Evolutionary conservation across 148 eudicot species (phyloP).

Genomic region (Chenopodium album): DNA sequence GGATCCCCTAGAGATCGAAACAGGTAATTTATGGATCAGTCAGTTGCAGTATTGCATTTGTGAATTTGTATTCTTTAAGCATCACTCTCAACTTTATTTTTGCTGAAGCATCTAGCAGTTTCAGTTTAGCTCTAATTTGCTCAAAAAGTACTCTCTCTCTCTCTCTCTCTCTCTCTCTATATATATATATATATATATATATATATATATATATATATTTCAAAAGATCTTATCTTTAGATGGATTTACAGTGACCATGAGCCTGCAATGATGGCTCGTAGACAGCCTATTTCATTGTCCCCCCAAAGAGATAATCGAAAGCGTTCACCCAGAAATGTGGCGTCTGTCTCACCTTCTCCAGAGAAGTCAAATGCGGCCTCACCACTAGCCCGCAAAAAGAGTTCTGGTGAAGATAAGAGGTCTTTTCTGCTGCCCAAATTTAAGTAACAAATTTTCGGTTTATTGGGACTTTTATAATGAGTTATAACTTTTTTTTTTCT

Average conservation of each 20-base stretch:
- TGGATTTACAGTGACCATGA: conserved; percentile 34
- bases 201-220: neutral
- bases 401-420: conserved; percentile 39
- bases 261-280: conserved; percentile 30
- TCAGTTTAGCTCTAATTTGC: neutral
- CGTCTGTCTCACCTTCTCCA: conserved; percentile 49
- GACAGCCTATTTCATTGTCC: conserved; percentile 52
- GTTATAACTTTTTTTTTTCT: neutral
- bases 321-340: conserved; percentile 32
- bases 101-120: neutral
- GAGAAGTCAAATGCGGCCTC: conserved; percentile 37
- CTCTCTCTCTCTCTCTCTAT: conserved; percentile 6
- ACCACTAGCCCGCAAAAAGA: conserved; percentile 38
- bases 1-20: conserved; percentile 47
- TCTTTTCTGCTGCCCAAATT: conserved; percentile 1
- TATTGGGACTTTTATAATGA: neutral
- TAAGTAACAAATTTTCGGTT: neutral
- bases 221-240: neutral
- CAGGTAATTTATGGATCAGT: conserved; percentile 39
- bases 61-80: neutral
- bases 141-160: neutral
- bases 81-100: neutral
- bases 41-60: neutral
- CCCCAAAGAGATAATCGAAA: conserved; percentile 59
- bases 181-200: no score